These are phyloP conservation scores for Exophiala sp. DNA, from an alignment of 2,329 filamentous ascomycete species.

Conservation along the genomic window DNA sequence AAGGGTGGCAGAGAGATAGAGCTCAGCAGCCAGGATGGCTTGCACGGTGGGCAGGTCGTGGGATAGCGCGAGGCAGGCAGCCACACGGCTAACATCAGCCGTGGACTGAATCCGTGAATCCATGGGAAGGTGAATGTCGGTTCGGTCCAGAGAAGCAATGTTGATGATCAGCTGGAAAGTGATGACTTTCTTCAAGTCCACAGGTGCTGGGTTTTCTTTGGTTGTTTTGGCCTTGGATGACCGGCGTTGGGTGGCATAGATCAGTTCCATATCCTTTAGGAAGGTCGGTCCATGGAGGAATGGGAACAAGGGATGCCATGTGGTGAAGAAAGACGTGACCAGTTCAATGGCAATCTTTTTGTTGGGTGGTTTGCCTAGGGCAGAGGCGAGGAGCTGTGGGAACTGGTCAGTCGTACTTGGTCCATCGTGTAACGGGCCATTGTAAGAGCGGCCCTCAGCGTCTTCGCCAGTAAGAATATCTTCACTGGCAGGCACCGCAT, in stretches of 20 bases:
- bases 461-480: constrained; percentile 30
- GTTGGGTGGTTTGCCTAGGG: constrained; percentile 28
- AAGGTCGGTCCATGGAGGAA: constrained; percentile 49
- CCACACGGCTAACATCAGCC: constrained; percentile 32
- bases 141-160: constrained; percentile 38
- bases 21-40: constrained; percentile 44
- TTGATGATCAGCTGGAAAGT: constrained; percentile 50
- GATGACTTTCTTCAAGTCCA: constrained; percentile 33
- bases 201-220: constrained; percentile 11
- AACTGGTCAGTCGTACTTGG: constrained; percentile 27
- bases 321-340: constrained; percentile 46
- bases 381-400: constrained; percentile 31
- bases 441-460: constrained; percentile 27
- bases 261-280: constrained; percentile 40
- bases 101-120: constrained; percentile 38
- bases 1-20: constrained; percentile 46
- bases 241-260: constrained; percentile 35
- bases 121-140: constrained; percentile 33
- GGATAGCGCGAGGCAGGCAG: constrained; percentile 21
- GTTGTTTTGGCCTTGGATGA: constrained; percentile 34
- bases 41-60: constrained; percentile 41
- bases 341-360: constrained; percentile 37
- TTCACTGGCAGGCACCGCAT: constrained; percentile 28
- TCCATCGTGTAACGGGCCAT: constrained; percentile 24
- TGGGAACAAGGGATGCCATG: constrained; percentile 50